A percentile compares a stretch with the other conserved stretches of the same genome.
These are phyloP conservation scores for Fusarium equiseti DNA, from an alignment of 2,329 filamentous ascomycete species.

Conservation along the genomic window DNA sequence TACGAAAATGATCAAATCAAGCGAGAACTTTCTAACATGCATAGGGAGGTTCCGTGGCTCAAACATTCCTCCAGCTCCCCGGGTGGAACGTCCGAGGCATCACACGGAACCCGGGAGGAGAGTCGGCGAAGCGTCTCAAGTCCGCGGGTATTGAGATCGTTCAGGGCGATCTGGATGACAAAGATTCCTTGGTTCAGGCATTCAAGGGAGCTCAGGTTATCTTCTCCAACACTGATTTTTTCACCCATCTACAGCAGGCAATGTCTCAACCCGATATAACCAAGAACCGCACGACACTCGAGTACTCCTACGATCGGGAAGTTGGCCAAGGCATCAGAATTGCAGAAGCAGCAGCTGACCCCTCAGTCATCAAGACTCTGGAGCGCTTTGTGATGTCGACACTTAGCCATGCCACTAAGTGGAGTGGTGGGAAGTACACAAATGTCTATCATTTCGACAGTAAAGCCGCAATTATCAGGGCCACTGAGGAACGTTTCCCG, in stretches of 20 bases:
- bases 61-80: constrained; percentile 14
- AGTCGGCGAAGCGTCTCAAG: neutral
- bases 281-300: neutral
- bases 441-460: constrained; percentile 28
- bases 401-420: constrained; percentile 29
- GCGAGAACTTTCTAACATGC: neutral
- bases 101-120: constrained; percentile 18
- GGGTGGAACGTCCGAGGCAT: constrained; percentile 31
- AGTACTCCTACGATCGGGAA: constrained; percentile 30
- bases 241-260: constrained; percentile 21
- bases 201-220: constrained; percentile 30
- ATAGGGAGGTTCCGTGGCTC: constrained; percentile 31
- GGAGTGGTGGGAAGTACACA: constrained; percentile 29
- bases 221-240: constrained; percentile 31
- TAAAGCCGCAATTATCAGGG: constrained; percentile 19
- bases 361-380: constrained; percentile 8
- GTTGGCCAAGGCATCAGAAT: neutral
- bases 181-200: constrained; percentile 10
- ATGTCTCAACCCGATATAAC: neutral
- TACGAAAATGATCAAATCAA: neutral
- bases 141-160: constrained; percentile 30
- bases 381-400: constrained; percentile 29
- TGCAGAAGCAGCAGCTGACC: constrained; percentile 25
- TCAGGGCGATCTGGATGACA: constrained; percentile 24
- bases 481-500: constrained; percentile 12